Evolutionary conservation across 768 basidiomycete species (phyloP), one percentile per base, ranked within the genome.

Genomic region (Peribolospora kevripleyi): DNA sequence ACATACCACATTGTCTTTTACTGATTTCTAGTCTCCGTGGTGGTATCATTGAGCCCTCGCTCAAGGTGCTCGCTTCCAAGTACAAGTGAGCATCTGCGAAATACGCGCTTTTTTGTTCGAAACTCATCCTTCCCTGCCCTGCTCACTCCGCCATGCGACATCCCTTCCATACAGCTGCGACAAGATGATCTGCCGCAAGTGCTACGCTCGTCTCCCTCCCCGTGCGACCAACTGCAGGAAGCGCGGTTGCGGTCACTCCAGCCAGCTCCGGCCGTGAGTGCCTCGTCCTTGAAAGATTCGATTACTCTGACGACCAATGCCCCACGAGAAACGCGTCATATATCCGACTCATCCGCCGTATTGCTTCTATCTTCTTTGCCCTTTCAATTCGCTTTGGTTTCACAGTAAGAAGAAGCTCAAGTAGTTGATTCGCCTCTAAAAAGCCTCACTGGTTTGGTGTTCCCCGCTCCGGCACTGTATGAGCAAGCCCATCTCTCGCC

Each of bases 221-320:
- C 87, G 93, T 68, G 93, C 93, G 43, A 95, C 90, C 74, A 97
- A 98, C 79, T 97, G 93, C 80, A 76, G 91, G 68, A 91, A 91
- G 75, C 77, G 87, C 61, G 76, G 78, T 57, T 91, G 88, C 66
- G 87, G 87, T 14, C 67, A 69, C 68, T 67, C 68, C 48, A 65
- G 65, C 43, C 67, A 70, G 62, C 66, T 70, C 64, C 67, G 70
- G 58, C 69, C 69, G 43, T 45, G 43, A 7, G 43, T 45, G 8
- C 43, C 25, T 25, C 25, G 25, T 25, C 25, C 25, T 25, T 1
- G 25, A 25, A 25, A 25, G 25, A 25, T 25, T 25, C 25, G 25
- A 25, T 25, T 25, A 25, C 25, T 25, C 25, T 25, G 25, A 25
- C 25, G 25, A 1, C 25, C 25, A 25, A 25, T 25, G 25, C 25